Percentiles rank a stretch among this genome's conserved stretches.
phyloP scores from a whole-genome alignment of 2,329 filamentous ascomycete species.

The Aphanoascus verrucosus region DNA sequence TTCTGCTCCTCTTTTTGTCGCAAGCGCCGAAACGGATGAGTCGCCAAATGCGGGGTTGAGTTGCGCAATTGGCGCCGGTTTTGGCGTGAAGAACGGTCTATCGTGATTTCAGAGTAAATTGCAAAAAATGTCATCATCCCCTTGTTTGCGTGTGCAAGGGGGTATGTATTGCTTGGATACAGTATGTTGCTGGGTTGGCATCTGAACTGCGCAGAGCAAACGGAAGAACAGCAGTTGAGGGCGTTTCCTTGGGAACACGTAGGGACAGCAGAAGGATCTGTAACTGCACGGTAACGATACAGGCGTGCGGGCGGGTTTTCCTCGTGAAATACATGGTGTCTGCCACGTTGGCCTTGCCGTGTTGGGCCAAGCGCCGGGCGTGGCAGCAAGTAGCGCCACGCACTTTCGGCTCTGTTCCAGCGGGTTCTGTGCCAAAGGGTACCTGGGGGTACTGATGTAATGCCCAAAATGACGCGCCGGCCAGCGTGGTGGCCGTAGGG shows the following conservation, averaged over 20 bases:
- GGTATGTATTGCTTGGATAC: background rate
- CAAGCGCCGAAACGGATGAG: background rate
- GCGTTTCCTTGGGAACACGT: conserved; percentile 3
- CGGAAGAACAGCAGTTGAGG: background rate
- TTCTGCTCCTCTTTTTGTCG: background rate
- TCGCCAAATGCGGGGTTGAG: conserved; percentile 1
- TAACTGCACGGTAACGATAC: background rate
- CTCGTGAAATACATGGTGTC: background rate
- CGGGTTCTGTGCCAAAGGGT: conserved; percentile 1
- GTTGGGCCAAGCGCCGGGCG: conserved; percentile 1
- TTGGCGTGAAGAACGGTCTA: background rate
- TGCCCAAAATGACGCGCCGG: conserved; percentile 9
- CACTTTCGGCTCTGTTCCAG: conserved; percentile 9
- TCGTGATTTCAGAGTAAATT: background rate
- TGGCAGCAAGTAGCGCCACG: conserved; percentile 5
- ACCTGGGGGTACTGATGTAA: conserved; percentile 8
- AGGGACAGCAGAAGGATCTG: background rate
- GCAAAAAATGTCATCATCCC: background rate
- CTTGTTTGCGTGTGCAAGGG: background rate
- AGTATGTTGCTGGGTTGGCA: background rate
- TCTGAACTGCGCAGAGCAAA: background rate
- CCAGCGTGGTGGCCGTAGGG: background rate
- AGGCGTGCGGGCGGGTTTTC: background rate
- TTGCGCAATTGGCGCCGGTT: background rate
- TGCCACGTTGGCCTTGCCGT: conserved; percentile 5